Percentiles rank a stretch among this genome's conserved stretches.
Evolutionary conservation across 306 rosid species (phyloP).

Genomic region (Prunus salicina): DNA sequence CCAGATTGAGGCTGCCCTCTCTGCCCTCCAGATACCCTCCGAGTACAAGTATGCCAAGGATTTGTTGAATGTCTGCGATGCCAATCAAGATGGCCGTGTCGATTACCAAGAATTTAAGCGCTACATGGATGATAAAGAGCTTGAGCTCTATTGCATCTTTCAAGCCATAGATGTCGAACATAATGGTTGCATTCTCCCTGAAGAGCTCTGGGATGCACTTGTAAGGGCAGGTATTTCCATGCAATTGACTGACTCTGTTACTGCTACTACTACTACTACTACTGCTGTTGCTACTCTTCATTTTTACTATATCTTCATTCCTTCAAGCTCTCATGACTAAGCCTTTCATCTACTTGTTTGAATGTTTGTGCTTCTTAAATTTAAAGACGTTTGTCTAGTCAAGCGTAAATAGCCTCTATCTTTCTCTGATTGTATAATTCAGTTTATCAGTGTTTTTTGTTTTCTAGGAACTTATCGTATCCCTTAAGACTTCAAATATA

Average conservation of each 20-base stretch:
- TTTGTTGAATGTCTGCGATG: slow-evolving; percentile 65
- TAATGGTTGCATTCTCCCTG: slow-evolving; percentile 72
- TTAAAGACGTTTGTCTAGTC: not conserved
- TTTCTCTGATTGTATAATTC: not conserved
- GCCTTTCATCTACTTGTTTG: not conserved
- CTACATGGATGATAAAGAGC: slow-evolving; percentile 86
- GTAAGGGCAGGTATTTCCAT: slow-evolving; percentile 54
- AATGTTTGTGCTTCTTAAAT: not conserved
- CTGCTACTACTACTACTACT: not conserved
- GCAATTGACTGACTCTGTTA: not conserved
- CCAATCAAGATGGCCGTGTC: slow-evolving; percentile 66
- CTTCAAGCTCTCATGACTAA: not conserved
- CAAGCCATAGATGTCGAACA: slow-evolving; percentile 86
- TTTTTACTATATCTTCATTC: not conserved
- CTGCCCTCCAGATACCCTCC: slow-evolving; percentile 66
- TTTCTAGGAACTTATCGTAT: not conserved
- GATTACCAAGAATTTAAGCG: slow-evolving; percentile 64
- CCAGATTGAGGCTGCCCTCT: slow-evolving; percentile 63
- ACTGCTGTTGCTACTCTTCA: not conserved
- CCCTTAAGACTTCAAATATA: not conserved
- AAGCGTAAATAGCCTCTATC: not conserved
- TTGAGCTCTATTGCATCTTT: slow-evolving; percentile 78
- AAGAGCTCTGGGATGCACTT: slow-evolving; percentile 88
- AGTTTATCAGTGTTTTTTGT: not conserved
- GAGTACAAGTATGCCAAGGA: slow-evolving; percentile 80